Percentiles rank a stretch among this genome's conserved stretches.
Evolutionary conservation across 257 asterid species (phyloP).

Genomic region (Anisodus acutangulus): DNA sequence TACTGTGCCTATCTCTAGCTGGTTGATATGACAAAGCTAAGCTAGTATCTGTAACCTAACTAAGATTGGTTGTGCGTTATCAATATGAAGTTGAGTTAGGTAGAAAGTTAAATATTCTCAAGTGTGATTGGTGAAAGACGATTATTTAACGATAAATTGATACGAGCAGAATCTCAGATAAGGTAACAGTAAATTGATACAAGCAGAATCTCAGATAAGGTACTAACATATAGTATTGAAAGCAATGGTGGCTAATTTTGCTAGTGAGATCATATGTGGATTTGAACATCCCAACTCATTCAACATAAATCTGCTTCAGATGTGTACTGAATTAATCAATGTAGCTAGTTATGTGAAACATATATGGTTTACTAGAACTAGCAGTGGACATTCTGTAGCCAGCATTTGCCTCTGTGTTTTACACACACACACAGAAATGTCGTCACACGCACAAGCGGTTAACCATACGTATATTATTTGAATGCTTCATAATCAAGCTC

Average conservation of each 20-base stretch:
- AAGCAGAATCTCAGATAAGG: not conserved
- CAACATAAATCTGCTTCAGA: not conserved
- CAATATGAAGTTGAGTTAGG: not conserved
- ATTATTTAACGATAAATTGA: not conserved
- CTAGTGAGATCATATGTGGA: not conserved
- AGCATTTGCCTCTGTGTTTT: not conserved
- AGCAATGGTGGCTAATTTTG: not conserved
- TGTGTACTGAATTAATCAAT: slow-evolving; percentile 16
- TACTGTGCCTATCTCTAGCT: not conserved
- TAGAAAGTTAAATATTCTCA: not conserved
- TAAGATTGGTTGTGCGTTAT: not conserved
- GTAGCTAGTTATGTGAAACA: not conserved
- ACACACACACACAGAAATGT: not conserved
- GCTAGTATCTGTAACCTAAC: not conserved
- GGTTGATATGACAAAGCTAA: slow-evolving; percentile 5
- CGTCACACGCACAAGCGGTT: not conserved
- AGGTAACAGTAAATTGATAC: not conserved
- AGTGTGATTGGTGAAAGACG: not conserved
- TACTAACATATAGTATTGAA: not conserved
- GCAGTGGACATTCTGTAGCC: not conserved
- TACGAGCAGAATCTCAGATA: too few species aligned
- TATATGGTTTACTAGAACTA: not conserved
- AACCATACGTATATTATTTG: not conserved
- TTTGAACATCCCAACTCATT: not conserved
- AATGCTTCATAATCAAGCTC: slow-evolving; percentile 11